These are phyloP conservation scores for Chlorella sp. DNA, from an alignment of 139 green algal genomes.

Conservation along the genomic window DNA sequence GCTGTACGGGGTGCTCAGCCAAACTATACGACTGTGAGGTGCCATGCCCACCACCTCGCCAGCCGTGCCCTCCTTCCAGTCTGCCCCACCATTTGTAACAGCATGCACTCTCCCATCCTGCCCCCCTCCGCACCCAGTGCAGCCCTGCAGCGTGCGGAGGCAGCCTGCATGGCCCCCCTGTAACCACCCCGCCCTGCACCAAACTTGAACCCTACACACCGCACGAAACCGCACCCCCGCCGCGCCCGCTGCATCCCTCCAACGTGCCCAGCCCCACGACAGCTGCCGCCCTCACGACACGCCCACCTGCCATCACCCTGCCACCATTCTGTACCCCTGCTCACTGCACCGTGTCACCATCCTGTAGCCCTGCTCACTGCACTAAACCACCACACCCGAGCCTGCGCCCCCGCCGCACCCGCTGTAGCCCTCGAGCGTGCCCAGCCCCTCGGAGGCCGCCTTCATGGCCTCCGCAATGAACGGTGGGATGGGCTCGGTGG, in stretches of 20 bases:
- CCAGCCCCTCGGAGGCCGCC: conserved; percentile 82
- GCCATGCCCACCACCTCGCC: too few relatives aligned
- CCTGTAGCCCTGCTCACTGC: too few relatives aligned
- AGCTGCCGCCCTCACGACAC: neutral
- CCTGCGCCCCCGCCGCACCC: conserved; percentile 63
- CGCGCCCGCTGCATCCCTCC: neutral
- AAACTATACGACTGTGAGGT: too few relatives aligned
- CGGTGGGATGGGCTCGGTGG: conserved; percentile 95
- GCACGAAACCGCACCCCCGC: neutral
- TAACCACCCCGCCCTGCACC: neutral
- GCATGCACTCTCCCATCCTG: neutral
- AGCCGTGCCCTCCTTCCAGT: neutral
- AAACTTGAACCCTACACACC: neutral
- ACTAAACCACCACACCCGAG: too few relatives aligned
- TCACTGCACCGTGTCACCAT: too few relatives aligned
- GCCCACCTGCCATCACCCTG: too few relatives aligned
- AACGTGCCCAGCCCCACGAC: neutral
- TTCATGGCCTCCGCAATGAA: conserved; percentile 90
- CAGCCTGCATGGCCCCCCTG: neutral
- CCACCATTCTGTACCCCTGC: too few relatives aligned
- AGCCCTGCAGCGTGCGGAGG: neutral
- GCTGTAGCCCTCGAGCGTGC: conserved; percentile 93
- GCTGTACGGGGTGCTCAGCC: neutral
- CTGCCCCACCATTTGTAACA: neutral
- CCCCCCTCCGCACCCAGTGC: neutral